Percentiles rank a stretch among this genome's conserved stretches.
Evolutionary conservation across 495 filamentous ascomycete genomes (phyloP).

Genomic region (Trichoderma parareesei): DNA sequence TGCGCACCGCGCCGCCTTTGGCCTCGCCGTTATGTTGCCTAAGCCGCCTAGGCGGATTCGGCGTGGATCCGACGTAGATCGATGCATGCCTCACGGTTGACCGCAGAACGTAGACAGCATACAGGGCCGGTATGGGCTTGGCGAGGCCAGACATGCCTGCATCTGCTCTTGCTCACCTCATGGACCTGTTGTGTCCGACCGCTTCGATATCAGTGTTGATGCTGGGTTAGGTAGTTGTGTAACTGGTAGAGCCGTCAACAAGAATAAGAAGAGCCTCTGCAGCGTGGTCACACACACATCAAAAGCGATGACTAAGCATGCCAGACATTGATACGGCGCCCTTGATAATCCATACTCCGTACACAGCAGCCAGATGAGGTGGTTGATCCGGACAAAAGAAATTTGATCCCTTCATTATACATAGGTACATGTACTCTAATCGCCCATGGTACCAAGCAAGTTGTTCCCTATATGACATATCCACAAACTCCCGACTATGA

Average conservation of each 20-base stretch:
- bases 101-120: slow-evolving; percentile 73
- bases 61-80: slow-evolving; percentile 87
- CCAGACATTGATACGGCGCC: no score
- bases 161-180: neutral
- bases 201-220: neutral
- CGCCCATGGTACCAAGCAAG: neutral
- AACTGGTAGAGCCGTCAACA: neutral
- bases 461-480: neutral
- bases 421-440: neutral
- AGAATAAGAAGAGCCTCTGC: neutral
- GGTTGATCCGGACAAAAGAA: neutral
- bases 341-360: no score
- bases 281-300: neutral
- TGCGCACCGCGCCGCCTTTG: slow-evolving; percentile 72
- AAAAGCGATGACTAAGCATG: neutral
- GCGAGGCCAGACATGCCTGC: slow-evolving; percentile 25
- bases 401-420: neutral
- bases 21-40: slow-evolving; percentile 79
- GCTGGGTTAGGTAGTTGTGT: neutral
- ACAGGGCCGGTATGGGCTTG: slow-evolving; percentile 48
- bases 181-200: neutral
- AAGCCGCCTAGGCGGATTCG: slow-evolving; percentile 72
- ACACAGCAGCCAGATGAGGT: no score
- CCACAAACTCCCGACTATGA: slow-evolving; percentile 5
- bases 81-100: slow-evolving; percentile 58